Percentiles rank a stretch among this genome's conserved stretches.
Conservation (phyloP, 2,329 filamentous ascomycete species). For the Microascus cirrosus region DNA sequence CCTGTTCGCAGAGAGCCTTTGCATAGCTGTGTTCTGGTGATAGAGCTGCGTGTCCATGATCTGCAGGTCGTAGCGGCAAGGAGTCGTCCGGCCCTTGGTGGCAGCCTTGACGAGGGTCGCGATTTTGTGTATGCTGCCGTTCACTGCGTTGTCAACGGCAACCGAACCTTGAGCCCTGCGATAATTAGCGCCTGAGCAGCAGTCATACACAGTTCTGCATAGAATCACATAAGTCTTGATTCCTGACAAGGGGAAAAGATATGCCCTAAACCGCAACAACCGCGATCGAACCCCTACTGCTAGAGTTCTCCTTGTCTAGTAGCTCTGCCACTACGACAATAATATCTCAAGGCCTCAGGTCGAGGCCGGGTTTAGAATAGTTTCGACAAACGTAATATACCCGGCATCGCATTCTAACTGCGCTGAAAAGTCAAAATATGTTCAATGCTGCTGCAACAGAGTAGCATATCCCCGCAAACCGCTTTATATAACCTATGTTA, state of each 20-base stretch:
- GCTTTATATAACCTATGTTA: too few species aligned
- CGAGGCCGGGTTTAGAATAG: conserved; percentile 2
- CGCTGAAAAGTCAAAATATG: too few species aligned
- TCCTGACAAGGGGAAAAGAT: neutral
- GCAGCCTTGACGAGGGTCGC: conserved; percentile 3
- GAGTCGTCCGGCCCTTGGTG: neutral
- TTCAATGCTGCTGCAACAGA: too few species aligned
- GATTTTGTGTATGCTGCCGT: neutral
- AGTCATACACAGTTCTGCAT: neutral
- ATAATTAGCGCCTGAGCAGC: neutral
- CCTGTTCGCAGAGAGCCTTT: conserved; percentile 7
- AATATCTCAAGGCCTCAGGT: neutral
- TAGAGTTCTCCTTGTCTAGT: neutral
- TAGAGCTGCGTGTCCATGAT: conserved; percentile 8
- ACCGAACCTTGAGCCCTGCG: neutral
- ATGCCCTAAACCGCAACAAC: conserved; percentile 10
- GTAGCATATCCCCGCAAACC: too few species aligned
- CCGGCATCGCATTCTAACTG: too few species aligned
- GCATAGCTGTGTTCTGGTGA: conserved; percentile 8
- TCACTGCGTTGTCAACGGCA: too few species aligned
- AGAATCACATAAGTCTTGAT: neutral
- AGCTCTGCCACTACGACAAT: conserved; percentile 8
- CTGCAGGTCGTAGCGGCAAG: conserved; percentile 5
- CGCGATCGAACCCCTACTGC: conserved; percentile 1
- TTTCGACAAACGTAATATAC: conserved; percentile 7